A percentile compares a stretch with the other conserved stretches of the same genome.
Evolutionary conservation across 352 stramenopile species (phyloP).

Genomic region (Phytophthora uliginosa): DNA sequence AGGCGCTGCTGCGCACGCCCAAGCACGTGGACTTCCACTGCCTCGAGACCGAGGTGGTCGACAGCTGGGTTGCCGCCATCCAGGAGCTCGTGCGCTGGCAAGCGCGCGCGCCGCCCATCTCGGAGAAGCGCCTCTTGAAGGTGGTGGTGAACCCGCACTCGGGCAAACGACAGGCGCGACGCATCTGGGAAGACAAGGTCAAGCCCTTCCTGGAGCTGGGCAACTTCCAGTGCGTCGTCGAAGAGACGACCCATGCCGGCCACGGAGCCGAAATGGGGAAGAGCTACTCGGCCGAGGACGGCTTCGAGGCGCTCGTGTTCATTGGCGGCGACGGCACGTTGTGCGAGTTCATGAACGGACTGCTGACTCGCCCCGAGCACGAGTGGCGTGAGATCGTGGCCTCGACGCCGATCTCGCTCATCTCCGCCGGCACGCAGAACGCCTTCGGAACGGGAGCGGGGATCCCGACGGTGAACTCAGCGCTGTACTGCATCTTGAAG

Average conservation of each 20-base stretch:
- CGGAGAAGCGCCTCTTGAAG: constrained; percentile 80
- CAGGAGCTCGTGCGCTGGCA: constrained; percentile 89
- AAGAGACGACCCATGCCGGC: constrained; percentile 79
- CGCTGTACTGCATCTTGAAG: constrained; percentile 88
- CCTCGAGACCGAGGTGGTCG: constrained; percentile 48
- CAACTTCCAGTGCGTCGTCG: constrained; percentile 81
- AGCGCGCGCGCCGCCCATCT: constrained; percentile 70
- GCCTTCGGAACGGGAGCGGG: constrained; percentile 81
- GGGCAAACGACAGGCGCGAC: constrained; percentile 66
- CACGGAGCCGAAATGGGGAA: constrained; percentile 84
- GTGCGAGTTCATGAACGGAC: constrained; percentile 88
- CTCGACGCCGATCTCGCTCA: constrained; percentile 82
- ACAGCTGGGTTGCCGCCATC: constrained; percentile 71
- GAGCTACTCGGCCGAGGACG: constrained; percentile 77
- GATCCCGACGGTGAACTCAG: constrained; percentile 72
- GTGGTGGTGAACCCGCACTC: constrained; percentile 88
- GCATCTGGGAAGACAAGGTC: constrained; percentile 79
- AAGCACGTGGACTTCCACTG: constrained; percentile 61
- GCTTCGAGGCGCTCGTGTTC: constrained; percentile 84
- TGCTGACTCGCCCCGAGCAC: constrained; percentile 75
- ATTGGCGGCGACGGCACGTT: constrained; percentile 83
- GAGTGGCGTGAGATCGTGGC: constrained; percentile 88
- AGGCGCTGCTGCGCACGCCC: constrained; percentile 67
- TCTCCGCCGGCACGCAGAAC: constrained; percentile 86
- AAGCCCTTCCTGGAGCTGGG: constrained; percentile 84